Conservation (phyloP, 129 eudicot species). For the Dittrichia graveolens region DNA sequence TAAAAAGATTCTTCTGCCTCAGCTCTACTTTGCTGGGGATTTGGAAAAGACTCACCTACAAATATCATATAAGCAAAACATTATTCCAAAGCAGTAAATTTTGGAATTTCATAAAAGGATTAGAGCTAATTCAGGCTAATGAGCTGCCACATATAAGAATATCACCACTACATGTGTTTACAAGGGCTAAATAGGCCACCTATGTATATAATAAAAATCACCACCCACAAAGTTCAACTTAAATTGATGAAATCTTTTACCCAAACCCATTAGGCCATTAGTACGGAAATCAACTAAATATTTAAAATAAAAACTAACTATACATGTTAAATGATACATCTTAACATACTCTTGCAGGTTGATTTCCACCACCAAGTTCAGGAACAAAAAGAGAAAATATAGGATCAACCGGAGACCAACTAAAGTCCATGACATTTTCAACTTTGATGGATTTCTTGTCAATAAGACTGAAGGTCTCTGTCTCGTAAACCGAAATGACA, state of each 20-base stretch:
- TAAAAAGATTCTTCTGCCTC: slow-evolving; percentile 90
- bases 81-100: neutral
- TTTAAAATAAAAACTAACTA: too few relatives aligned
- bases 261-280: neutral
- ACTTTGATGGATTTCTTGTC: slow-evolving; percentile 88
- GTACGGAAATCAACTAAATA: too few relatives aligned
- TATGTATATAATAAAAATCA: too few relatives aligned
- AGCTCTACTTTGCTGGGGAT: slow-evolving; percentile 81
- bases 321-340: too few relatives aligned
- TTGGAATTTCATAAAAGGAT: neutral
- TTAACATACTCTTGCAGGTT: slow-evolving; percentile 77
- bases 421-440: slow-evolving; percentile 78
- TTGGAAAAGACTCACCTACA: slow-evolving; percentile 80
- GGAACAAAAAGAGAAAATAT: slow-evolving; percentile 86
- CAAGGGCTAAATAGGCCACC: too few relatives aligned
- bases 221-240: too few relatives aligned
- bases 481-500: slow-evolving; percentile 78
- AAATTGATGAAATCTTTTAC: too few relatives aligned
- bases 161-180: too few relatives aligned
- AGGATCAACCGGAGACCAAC: slow-evolving; percentile 92
- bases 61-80: neutral
- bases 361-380: slow-evolving; percentile 89
- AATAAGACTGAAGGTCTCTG: slow-evolving; percentile 76
- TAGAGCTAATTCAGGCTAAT: neutral
- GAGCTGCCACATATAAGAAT: too few relatives aligned